A percentile compares a stretch with the other conserved stretches of the same genome.
Evolutionary conservation across 2,329 filamentous ascomycete species (phyloP).

Genomic region (Hypoxylon sp.): DNA sequence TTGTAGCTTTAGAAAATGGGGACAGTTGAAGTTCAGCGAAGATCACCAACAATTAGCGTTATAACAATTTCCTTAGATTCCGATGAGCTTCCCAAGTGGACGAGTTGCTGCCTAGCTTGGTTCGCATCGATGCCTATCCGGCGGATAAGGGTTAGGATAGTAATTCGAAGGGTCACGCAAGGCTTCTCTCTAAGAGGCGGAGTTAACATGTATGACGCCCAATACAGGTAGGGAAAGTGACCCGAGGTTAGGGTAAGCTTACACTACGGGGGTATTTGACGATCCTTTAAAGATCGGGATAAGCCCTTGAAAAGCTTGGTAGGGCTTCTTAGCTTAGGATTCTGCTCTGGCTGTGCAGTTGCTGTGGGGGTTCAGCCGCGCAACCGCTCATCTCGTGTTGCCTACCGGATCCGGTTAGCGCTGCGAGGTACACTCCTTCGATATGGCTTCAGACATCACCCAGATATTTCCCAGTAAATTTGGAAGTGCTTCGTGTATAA

Average conservation of each 20-base stretch:
- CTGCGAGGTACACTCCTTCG: slow-evolving; percentile 31
- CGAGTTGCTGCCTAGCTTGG: too few relatives aligned
- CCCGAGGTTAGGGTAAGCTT: background rate
- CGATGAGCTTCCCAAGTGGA: too few relatives aligned
- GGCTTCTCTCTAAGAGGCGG: background rate
- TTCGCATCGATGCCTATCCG: too few relatives aligned
- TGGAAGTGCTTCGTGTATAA: slow-evolving; percentile 20
- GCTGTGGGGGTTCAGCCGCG: slow-evolving; percentile 10
- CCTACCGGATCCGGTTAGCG: slow-evolving; percentile 34
- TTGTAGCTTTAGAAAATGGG: too few relatives aligned
- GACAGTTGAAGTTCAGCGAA: too few relatives aligned
- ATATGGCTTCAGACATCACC: slow-evolving; percentile 29
- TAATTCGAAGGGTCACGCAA: too few relatives aligned
- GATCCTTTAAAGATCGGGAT: slow-evolving; percentile 9
- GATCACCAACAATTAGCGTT: too few relatives aligned
- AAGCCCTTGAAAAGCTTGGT: background rate
- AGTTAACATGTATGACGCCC: background rate
- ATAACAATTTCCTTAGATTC: too few relatives aligned
- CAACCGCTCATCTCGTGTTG: slow-evolving; percentile 23
- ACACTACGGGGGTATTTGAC: background rate
- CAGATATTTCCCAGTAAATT: background rate
- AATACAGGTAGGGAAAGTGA: background rate
- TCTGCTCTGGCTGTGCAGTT: background rate
- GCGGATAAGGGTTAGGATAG: too few relatives aligned
- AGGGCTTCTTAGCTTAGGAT: background rate